Evolutionary conservation across 306 rosid species (phyloP), one percentile per base, ranked within the genome.

Genomic region (Cucumis melo): DNA sequence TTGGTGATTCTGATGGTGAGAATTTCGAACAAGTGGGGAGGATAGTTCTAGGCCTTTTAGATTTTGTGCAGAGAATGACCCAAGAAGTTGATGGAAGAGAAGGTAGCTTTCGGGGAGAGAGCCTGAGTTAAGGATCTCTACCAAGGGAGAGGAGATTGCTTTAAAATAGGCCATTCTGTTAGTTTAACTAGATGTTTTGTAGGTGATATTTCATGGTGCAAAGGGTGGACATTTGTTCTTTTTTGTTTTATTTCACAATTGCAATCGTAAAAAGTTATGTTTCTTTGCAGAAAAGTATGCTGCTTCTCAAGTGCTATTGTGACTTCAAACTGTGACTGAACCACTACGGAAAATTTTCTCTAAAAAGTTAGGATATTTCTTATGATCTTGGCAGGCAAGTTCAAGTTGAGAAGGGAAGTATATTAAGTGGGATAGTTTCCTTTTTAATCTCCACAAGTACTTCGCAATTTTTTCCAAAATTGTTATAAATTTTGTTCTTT

Each of bases 11-110:
- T 81, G 88, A 78, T 77, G 84, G 82, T 68, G 98, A 90, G 81
- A 88, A 73, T 94, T 85, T 81, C 91, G 87, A 81, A 82, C 86
- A 46, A 89, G 88, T 75, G 77, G 85, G 8, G 94, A 86, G 83
- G 89, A 91, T 5, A 88, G 88, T 8, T 82, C 91, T 57, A 84
- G 97, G 82, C 87, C 88, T 73, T 87, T 87, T 73, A 86, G 97
- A 85, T 90, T 87, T 84, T 90, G 91, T 82, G 75, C 91, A 9
- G 93, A 87, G 39, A 91, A 83, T 77, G 78, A 86, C 70, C 80
- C 91, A 1, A n/a, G 94, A 88, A 71, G 91, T 86, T 70, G 96
- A 89, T 77, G 94, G 90, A 73, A 86, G 97, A 83, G 87, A 88
- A 67, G 74, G 74, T 66, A 66, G 73, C 29, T 65, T 64, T n/a